phyloP scores from a whole-genome alignment of 1,284 basidiomycete species.

The Puccinia hordei region DNA sequence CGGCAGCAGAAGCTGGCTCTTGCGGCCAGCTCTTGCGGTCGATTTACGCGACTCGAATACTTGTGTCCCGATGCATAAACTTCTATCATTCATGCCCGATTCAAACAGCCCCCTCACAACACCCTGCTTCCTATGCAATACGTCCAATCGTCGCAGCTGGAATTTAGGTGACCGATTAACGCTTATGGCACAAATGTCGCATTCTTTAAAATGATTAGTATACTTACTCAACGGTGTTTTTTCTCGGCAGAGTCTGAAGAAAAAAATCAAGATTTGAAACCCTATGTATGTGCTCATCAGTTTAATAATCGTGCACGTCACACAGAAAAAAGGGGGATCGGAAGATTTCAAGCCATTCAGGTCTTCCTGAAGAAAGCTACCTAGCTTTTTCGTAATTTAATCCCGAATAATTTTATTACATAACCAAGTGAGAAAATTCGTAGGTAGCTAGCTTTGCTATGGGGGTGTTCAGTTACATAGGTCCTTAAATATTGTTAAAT shows the following conservation, averaged over 20 bases:
- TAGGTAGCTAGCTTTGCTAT: neutral
- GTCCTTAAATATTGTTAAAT: too few species aligned
- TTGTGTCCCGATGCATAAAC: neutral
- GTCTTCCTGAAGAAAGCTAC: neutral
- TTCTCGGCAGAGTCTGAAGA: too few species aligned
- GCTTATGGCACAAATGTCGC: too few species aligned
- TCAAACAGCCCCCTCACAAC: neutral
- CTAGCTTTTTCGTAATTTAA: neutral
- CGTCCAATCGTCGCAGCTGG: too few species aligned
- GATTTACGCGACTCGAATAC: neutral
- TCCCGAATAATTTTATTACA: neutral
- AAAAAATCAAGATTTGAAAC: neutral
- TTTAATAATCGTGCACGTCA: too few species aligned
- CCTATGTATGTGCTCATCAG: too few species aligned
- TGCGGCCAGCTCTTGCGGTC: neutral
- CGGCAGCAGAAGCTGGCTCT: too few species aligned
- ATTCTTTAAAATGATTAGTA: too few species aligned
- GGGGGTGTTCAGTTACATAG: neutral
- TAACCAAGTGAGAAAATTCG: neutral
- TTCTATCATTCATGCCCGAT: neutral
- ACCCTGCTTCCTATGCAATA: neutral
- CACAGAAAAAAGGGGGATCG: neutral
- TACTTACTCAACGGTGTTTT: too few species aligned
- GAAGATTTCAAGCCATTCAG: neutral
- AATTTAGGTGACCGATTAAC: too few species aligned